Evolutionary conservation across 345 rosid genomes (phyloP), one percentile per base, ranked within the genome.

Genomic region (Citrus sp.): DNA sequence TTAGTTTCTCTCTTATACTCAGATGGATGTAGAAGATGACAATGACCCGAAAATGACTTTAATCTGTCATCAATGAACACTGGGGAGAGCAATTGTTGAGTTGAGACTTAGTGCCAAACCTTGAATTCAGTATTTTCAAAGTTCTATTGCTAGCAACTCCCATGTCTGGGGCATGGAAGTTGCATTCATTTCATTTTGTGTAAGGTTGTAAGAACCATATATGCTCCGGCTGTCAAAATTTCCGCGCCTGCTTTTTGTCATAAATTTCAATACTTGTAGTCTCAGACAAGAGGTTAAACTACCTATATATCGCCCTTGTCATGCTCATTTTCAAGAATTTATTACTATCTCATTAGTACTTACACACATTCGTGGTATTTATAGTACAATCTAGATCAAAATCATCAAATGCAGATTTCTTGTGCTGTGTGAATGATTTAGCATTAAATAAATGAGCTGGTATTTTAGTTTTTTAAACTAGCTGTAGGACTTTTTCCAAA

Each of bases 11-110:
- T 22, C 22, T 61, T 42, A 21, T 6, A 18, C 40, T 65, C 0
- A 34, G 19, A 35, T 66, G 19, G 46, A 35, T 70, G 19, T 32
- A 3, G 42, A 38, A 56, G 13, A 21, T 35, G 34, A 74, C 67
- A 27, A 55, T 40, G 5, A 28, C 62, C 78, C 66, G 72, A 80
- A 72, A 72, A 63, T 67, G 58, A 63, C 72, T 35, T 62, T 55
- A 34, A 30, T 25, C 16, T 60, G 24, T 64, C 49, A n/a, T 18
- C n/a, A 77, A 38, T 59, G 40, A 70, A 30, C 62, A 13, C 16
- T 3, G 19, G 24, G 49, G 46, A 54, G 30, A 10, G 18, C 32
- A 63, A n/a, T 37, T 59, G 66, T 69, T 27, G 32, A 66, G 75
- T 70, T 64, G 25, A 58, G n/a, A 32, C n/a, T 72, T 40, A 72